Base-by-base conservation (phyloP, 345 rosid species). In the Citrus australasica region DNA sequence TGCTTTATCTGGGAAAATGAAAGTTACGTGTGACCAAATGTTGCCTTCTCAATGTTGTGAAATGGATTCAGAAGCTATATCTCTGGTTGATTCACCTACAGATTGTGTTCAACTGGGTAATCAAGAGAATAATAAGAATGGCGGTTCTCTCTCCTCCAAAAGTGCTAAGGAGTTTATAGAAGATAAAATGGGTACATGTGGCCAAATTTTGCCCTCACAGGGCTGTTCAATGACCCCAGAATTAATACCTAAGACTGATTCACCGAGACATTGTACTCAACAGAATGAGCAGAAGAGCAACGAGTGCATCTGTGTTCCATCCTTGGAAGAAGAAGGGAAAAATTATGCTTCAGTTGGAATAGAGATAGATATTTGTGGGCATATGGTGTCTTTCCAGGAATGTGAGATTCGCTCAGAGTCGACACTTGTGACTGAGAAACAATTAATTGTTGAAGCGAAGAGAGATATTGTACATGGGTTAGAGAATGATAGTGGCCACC, bases 251-350 rank as follows among this genome's bases (percentile, higher is more conserved):
- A 27, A 30, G 64, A 68, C 75, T 75, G 62, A 30, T 77, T 83
- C 69, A 27, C 16, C 9, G 28, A 70, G 66, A 38, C 37, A 53
- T 78, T 42, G 51, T 56, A 40, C 46, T 32, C 61, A 59, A 24
- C 70, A 55, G 68, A 63, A 42, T 35, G 80, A 73, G 69, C 76
- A 68, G 69, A 72, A 79, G 79, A 38, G 35, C 73, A 79, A 25
- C 27, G 21, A n/a, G 25, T 22, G 69, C 46, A 59, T 40, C 40
- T 24, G 2, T 68, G 7, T 22, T 62, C 42, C 46, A 38, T 65
- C 76, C 62, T 68, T 32, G 25, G 80, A 72, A 59, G 80, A 77
- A 11, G 30, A 42, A 66, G 78, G 75, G 66, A 63, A 74, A 79
- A 71, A 13, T 37, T 48, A 75, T 78, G 40, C 14, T 71, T 32